Evolutionary conservation across 148 eudicot species (phyloP).

Genomic region (Arbutus unedo): DNA sequence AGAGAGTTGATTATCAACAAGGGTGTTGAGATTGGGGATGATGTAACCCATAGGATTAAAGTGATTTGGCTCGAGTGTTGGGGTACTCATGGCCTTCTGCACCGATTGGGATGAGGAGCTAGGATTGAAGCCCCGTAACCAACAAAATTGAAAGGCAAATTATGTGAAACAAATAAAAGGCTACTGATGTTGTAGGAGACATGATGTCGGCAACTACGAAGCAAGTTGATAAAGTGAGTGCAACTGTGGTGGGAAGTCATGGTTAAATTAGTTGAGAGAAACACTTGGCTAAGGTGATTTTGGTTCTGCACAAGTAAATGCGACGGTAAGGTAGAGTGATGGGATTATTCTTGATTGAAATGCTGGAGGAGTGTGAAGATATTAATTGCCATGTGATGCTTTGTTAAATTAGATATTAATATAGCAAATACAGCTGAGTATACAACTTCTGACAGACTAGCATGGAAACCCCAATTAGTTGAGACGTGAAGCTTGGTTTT

Average conservation of each 20-base stretch:
- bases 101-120: not conserved
- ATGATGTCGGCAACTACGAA: not conserved
- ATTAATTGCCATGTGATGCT: not conserved
- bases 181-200: not conserved
- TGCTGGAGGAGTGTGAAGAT: not conserved
- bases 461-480: not conserved
- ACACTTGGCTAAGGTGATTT: not conserved
- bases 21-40: not conserved
- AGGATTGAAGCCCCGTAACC: not conserved
- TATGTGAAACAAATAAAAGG: not conserved
- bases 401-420: not conserved
- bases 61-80: not conserved
- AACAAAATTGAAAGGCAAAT: not conserved
- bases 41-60: not conserved
- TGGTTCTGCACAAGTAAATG: not conserved
- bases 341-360: not conserved
- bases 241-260: not conserved
- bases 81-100: not conserved
- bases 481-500: not conserved
- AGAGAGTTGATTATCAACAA: not conserved
- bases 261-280: not conserved
- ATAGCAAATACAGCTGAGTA: not conserved
- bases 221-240: not conserved
- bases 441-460: not conserved
- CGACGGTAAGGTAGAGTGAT: not conserved